Conservation (phyloP, 768 basidiomycete species). For the Porphyrellus cyaneotinctus region DNA sequence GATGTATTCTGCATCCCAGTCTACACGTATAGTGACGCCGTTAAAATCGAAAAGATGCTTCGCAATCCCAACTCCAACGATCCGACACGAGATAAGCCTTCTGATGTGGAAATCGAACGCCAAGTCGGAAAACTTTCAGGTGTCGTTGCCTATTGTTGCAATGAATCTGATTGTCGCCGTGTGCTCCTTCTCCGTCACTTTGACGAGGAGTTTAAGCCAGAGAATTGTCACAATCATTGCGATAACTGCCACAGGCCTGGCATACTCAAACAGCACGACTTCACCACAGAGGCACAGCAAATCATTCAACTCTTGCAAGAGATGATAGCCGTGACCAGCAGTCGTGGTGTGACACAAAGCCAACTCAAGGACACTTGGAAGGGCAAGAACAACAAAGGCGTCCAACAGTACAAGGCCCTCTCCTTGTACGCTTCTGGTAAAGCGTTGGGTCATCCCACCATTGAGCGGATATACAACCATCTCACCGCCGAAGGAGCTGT, state of each 20-base stretch:
- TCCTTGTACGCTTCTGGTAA: conserved; percentile 53
- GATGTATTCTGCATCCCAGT: conserved; percentile 38
- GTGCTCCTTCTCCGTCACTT: conserved; percentile 87
- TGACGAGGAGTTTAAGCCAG: conserved; percentile 70
- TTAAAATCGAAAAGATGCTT: conserved; percentile 56
- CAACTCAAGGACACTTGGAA: conserved; percentile 62
- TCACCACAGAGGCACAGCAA: conserved; percentile 53
- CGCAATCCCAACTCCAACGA: conserved; percentile 42
- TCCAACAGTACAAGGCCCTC: conserved; percentile 45
- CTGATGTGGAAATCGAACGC: conserved; percentile 55
- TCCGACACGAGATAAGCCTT: conserved; percentile 30
- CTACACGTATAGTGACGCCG: conserved; percentile 59
- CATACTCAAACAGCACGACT: conserved; percentile 47
- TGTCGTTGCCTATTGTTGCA: conserved; percentile 77
- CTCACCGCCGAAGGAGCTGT: conserved; percentile 52
- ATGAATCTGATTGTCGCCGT: conserved; percentile 83
- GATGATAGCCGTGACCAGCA: conserved; percentile 40
- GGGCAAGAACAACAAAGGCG: conserved; percentile 49
- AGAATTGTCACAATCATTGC: conserved; percentile 65
- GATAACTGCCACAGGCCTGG: conserved; percentile 72
- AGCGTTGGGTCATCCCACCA: conserved; percentile 45
- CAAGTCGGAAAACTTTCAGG: conserved; percentile 60
- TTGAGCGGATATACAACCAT: conserved; percentile 63
- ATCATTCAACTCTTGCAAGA: conserved; percentile 56
- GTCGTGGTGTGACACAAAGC: conserved; percentile 51